A percentile compares a stretch with the other conserved stretches of the same genome.
Conservation (phyloP, 192 early-diverging fungal species). For the Backusella sp. region DNA sequence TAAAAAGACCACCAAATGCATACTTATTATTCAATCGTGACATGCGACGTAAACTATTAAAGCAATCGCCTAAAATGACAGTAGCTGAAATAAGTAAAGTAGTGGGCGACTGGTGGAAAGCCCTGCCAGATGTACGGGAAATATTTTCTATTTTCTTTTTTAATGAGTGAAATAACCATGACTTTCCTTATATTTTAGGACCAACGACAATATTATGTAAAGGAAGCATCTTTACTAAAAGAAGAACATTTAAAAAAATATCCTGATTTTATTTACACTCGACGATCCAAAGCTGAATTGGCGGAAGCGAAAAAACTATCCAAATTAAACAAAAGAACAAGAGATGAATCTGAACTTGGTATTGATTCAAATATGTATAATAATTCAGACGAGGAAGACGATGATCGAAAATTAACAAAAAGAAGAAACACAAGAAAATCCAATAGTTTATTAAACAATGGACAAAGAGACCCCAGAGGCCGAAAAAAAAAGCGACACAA, state of each 20-base stretch:
- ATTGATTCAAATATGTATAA: not conserved
- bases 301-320: slow-evolving; percentile 43
- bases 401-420: not conserved
- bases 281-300: slow-evolving; percentile 58
- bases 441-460: not conserved
- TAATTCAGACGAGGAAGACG: not conserved
- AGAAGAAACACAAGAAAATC: not conserved
- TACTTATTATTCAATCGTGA: slow-evolving; percentile 62
- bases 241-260: slow-evolving; percentile 48
- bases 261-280: slow-evolving; percentile 57
- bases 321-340: slow-evolving; percentile 11
- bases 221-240: slow-evolving; percentile 47
- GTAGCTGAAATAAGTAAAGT: slow-evolving; percentile 57
- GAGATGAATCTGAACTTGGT: not conserved
- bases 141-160: not conserved
- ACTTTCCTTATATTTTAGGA: slow-evolving; percentile 19
- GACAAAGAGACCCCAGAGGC: slow-evolving; percentile 35
- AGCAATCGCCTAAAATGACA: slow-evolving; percentile 53
- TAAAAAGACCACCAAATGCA: slow-evolving; percentile 61
- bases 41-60: slow-evolving; percentile 54
- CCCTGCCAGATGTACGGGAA: slow-evolving; percentile 36
- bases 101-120: slow-evolving; percentile 55
- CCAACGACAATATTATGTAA: slow-evolving; percentile 42
- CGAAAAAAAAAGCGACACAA: slow-evolving; percentile 67
- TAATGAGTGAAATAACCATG: not conserved